Evolutionary conservation across 1,139 yeast species (phyloP).

Genomic region (Taiozyma onychis): DNA sequence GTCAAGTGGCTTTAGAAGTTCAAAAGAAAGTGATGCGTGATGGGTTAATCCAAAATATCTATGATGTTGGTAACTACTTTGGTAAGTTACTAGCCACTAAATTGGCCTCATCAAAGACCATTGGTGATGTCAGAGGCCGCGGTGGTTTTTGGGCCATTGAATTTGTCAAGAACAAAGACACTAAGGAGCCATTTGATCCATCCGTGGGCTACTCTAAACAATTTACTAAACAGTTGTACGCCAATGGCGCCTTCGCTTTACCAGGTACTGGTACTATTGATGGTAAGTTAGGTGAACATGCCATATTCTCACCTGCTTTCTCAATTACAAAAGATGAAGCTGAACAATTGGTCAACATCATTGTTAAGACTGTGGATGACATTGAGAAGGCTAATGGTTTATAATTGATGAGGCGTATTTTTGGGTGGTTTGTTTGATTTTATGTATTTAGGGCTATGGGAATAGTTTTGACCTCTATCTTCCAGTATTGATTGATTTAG

Average conservation of each 20-base stretch:
- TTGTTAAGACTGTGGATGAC: conserved; percentile 2
- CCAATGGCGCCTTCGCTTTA: conserved; percentile 36
- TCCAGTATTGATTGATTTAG: neutral
- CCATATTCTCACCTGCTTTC: conserved; percentile 46
- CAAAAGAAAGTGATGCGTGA: conserved; percentile 44
- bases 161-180: conserved; percentile 41
- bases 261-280: conserved; percentile 37
- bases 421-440: neutral
- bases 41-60: conserved; percentile 41
- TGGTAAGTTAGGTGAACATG: conserved; percentile 38
- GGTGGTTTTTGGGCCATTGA: conserved; percentile 59
- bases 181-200: conserved; percentile 34
- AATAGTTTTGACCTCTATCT: neutral
- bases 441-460: neutral
- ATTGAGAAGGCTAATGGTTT: neutral
- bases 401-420: neutral
- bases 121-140: conserved; percentile 54
- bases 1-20: conserved; percentile 50
- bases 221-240: conserved; percentile 23
- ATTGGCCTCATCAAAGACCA: conserved; percentile 31
- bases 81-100: conserved; percentile 35
- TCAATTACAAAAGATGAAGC: conserved; percentile 41
- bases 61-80: conserved; percentile 41
- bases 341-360: conserved; percentile 33
- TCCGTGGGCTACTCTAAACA: conserved; percentile 1